Base-by-base conservation (phyloP, 2,329 filamentous ascomycete genomes). In the Aureobasidium sp. region DNA sequence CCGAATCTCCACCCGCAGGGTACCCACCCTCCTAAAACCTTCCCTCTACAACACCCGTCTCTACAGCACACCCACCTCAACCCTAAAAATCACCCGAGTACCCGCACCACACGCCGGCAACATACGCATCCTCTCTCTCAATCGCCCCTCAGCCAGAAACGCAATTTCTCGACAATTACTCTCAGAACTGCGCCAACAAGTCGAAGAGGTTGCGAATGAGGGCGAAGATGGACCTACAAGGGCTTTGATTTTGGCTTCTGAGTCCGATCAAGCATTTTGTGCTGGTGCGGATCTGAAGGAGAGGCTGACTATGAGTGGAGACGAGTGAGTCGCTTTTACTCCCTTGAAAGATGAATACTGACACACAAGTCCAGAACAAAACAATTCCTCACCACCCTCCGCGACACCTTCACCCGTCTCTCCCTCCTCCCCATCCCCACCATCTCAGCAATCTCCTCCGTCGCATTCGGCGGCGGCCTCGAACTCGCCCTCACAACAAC, bases 241-340 rank as follows among this genome's bases (percentile, higher is more conserved):
- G 66, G 93, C 90, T 2, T 74, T 99, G 67, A 84, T 99, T 44
- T 69, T 99, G 16, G 89, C 90, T 11, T 95, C 90, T 70, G 90
- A 90, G 44, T 83, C 90, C n/a, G 90, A 97, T 68, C 81, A 84
- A 27, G 88, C 86, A 69, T 99, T 99, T 74, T 99, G 94, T 75
- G 91, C 94, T 0, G 94, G 94, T 41, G 94, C 94, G 3, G 94
- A 99, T 72, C 76, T 99, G 69, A 97, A 97, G 73, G 93, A 97
- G 79, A 80, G 93, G 30, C 82, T 83, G 63, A 83, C 81, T 3
- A 94, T 97, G 75, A 87, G 84, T 1, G 82, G 81, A 64, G 83
- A 91, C 68, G 88, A 97, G 91, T 96, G 74, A 64, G 84, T 75
- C 39, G 32, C 49, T 32, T 42, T 16, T 29, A 21, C 52, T 44